Evolutionary conservation across 2,329 filamentous ascomycete species (phyloP).

Genomic region (Aquanectria penicillioides): DNA sequence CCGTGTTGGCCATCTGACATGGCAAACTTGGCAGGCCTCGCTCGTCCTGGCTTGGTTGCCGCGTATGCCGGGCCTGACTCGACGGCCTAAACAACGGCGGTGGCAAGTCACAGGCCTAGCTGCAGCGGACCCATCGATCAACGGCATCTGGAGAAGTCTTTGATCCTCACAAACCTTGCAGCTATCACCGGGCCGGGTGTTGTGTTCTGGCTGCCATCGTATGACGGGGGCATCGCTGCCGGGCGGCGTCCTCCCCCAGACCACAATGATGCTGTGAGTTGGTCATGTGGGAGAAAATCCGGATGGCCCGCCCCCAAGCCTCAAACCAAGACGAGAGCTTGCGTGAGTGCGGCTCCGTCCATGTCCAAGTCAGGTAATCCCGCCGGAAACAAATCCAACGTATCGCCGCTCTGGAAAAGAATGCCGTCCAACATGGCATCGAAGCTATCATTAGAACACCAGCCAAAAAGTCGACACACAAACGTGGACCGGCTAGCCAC

Average conservation of each 20-base stretch:
- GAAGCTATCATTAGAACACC: background rate
- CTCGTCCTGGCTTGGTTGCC: slow-evolving; percentile 27
- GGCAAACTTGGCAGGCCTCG: slow-evolving; percentile 38
- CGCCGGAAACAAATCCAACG: slow-evolving; percentile 2
- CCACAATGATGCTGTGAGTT: slow-evolving; percentile 24
- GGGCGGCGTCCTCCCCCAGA: slow-evolving; percentile 29
- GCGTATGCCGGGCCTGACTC: slow-evolving; percentile 37
- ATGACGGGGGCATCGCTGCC: slow-evolving; percentile 36
- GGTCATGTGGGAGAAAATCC: slow-evolving; percentile 39
- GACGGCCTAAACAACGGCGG: slow-evolving; percentile 24
- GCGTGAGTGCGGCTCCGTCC: slow-evolving; percentile 23
- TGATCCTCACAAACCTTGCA: background rate
- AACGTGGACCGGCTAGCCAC: background rate
- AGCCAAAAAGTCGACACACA: background rate
- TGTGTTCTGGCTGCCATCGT: slow-evolving; percentile 30
- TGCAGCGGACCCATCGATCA: slow-evolving; percentile 28
- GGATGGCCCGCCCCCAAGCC: slow-evolving; percentile 24
- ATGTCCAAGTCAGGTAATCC: slow-evolving; percentile 14
- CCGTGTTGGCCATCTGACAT: slow-evolving; percentile 36
- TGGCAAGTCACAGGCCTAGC: slow-evolving; percentile 16
- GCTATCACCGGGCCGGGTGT: slow-evolving; percentile 28
- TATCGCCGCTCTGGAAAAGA: no score
- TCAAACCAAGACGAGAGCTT: slow-evolving; percentile 3
- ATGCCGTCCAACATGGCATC: background rate
- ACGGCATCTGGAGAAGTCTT: slow-evolving; percentile 19